Evolutionary conservation across 139 green algal species (phyloP).

Genomic region (Coccomyxa sp.): DNA sequence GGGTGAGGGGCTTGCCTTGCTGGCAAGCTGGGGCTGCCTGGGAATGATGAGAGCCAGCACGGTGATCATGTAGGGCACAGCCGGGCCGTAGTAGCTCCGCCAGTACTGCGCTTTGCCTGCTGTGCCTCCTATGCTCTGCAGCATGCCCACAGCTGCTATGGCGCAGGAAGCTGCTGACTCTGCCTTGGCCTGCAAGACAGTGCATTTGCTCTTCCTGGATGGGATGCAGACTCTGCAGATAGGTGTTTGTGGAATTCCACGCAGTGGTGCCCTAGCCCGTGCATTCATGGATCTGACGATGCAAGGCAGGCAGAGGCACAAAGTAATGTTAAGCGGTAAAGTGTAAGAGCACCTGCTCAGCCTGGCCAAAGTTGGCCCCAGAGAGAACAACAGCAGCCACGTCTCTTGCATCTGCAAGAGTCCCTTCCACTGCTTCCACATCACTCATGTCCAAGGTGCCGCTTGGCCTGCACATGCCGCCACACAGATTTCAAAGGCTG

Average conservation of each 20-base stretch:
- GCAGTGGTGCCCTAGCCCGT: neutral
- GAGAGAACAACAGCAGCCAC: conserved; percentile 20
- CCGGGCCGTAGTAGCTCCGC: conserved; percentile 22
- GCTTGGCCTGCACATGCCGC: neutral
- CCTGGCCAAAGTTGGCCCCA: conserved; percentile 3
- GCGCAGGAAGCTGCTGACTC: neutral
- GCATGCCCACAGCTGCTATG: conserved; percentile 12
- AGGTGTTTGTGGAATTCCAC: neutral
- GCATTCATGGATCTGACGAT: neutral
- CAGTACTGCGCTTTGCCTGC: conserved; percentile 32
- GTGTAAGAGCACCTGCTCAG: neutral
- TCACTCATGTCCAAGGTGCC: conserved; percentile 25
- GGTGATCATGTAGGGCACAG: conserved; percentile 30
- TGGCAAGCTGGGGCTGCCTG: conserved; percentile 32
- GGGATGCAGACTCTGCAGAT: neutral
- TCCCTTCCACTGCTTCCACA: conserved; percentile 12
- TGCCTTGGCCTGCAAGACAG: conserved; percentile 14
- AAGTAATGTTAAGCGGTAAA: neutral
- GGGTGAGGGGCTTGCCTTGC: conserved; percentile 11
- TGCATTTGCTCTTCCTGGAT: conserved; percentile 5
- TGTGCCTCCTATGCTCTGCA: conserved; percentile 21
- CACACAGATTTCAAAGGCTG: neutral
- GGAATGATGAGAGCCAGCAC: conserved; percentile 30
- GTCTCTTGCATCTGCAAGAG: conserved; percentile 17
- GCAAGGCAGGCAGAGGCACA: neutral